Evolutionary conservation across 805 yeast species (phyloP).

Genomic region (Metschnikowia gelsemii): DNA sequence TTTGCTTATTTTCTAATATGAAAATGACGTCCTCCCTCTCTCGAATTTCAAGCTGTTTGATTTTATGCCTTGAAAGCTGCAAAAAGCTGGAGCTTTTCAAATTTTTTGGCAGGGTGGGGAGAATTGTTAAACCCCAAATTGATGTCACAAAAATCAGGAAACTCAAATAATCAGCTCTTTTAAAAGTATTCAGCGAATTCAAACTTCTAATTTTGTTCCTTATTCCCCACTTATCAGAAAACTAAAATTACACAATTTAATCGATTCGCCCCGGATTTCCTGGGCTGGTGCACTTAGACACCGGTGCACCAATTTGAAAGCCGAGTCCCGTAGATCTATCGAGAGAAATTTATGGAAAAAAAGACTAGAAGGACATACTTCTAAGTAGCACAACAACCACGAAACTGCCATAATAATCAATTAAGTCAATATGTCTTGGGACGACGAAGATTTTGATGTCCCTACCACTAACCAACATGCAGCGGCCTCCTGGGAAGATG

Average conservation of each 20-base stretch:
- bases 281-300: neutral
- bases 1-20: too few relatives aligned
- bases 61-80: too few relatives aligned
- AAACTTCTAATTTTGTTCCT: too few relatives aligned
- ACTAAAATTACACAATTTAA: neutral
- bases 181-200: too few relatives aligned
- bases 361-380: neutral
- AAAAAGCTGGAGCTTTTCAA: too few relatives aligned
- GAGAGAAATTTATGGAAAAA: conserved; percentile 3
- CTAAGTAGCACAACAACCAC: neutral
- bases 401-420: neutral
- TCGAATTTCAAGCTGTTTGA: too few relatives aligned
- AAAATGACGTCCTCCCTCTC: too few relatives aligned
- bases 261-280: neutral
- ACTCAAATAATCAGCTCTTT: too few relatives aligned
- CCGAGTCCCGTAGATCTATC: conserved; percentile 8
- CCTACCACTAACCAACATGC: conserved; percentile 48
- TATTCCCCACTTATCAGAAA: neutral
- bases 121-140: too few relatives aligned
- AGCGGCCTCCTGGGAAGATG: conserved; percentile 81
- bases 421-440: conserved; percentile 50
- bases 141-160: too few relatives aligned
- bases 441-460: conserved; percentile 88
- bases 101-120: too few relatives aligned
- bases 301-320: conserved; percentile 15